These are phyloP conservation scores for Protostelium mycophagum DNA, from an alignment of 78 protist species.

Conservation along the genomic window DNA sequence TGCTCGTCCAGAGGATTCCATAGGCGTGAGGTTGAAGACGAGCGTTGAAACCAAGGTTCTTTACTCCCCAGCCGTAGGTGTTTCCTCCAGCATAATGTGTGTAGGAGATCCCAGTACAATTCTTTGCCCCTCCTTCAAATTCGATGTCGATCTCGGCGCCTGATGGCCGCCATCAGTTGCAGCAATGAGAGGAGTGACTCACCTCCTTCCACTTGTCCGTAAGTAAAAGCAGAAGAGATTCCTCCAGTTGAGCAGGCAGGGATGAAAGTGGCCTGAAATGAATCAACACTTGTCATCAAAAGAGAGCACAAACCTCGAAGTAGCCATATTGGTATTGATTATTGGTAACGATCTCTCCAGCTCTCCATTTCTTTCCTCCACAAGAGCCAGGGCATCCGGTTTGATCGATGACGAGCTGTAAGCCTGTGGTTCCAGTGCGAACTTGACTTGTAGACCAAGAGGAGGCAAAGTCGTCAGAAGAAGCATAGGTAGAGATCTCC, in stretches of 20 bases:
- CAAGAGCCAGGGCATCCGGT: background rate
- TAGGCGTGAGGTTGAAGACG: background rate
- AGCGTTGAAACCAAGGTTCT: background rate
- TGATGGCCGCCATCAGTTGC: background rate
- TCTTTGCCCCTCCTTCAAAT: background rate
- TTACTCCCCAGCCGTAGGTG: background rate
- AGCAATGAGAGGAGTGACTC: background rate
- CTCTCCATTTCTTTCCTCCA: background rate
- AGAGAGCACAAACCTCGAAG: background rate
- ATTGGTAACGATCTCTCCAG: background rate
- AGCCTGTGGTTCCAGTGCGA: background rate
- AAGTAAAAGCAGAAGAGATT: background rate
- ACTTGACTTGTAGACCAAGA: background rate
- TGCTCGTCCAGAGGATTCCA: background rate
- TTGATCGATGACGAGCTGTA: background rate
- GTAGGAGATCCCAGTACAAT: background rate
- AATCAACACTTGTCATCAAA: background rate
- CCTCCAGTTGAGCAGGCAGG: background rate
- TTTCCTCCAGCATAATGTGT: background rate
- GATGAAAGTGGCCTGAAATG: background rate
- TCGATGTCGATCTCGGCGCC: conserved; percentile 1
- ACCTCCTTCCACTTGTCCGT: background rate
- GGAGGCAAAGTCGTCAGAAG: background rate
- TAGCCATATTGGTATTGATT: background rate
- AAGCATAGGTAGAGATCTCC: background rate